phyloP scores from a whole-genome alignment of 163 green algal species.

The Volvox carteri region DNA sequence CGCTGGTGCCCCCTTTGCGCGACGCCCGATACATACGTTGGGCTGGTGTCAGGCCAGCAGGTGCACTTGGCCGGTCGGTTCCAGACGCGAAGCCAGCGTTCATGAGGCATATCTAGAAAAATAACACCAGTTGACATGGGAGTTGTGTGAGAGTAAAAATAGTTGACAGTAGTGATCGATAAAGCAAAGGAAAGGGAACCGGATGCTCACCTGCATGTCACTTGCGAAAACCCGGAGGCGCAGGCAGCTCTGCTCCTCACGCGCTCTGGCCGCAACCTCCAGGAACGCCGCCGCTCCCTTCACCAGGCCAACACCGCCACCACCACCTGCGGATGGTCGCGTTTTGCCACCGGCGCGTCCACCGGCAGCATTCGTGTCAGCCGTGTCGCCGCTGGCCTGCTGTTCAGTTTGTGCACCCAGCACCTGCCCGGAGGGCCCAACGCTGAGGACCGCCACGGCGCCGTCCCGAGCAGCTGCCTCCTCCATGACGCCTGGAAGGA shows the following conservation, averaged over 20 bases:
- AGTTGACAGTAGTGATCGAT: too few species aligned
- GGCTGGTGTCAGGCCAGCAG: not conserved
- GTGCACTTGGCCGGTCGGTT: not conserved
- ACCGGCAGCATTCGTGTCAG: slow-evolving; percentile 1
- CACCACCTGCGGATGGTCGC: slow-evolving; percentile 11
- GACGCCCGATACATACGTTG: not conserved
- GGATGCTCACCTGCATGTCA: slow-evolving; percentile 20
- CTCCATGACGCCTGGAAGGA: slow-evolving; percentile 14
- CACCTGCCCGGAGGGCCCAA: slow-evolving; percentile 23
- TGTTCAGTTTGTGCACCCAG: slow-evolving; percentile 9
- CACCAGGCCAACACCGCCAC: not conserved
- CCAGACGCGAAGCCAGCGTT: not conserved
- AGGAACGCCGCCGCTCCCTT: slow-evolving; percentile 37
- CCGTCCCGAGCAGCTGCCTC: slow-evolving; percentile 22
- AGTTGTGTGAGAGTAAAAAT: too few species aligned
- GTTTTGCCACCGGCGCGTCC: slow-evolving; percentile 13
- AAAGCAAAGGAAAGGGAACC: not conserved
- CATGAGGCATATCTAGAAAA: not conserved
- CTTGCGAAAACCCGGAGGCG: not conserved
- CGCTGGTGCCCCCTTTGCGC: not conserved
- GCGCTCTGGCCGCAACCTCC: slow-evolving; percentile 17
- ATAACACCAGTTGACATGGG: too few species aligned
- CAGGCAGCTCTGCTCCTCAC: slow-evolving; percentile 20
- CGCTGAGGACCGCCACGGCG: slow-evolving; percentile 27
- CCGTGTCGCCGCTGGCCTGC: not conserved